Evolutionary conservation across 2,329 filamentous ascomycete species (phyloP).

Genomic region (Claviceps humidiphila): DNA sequence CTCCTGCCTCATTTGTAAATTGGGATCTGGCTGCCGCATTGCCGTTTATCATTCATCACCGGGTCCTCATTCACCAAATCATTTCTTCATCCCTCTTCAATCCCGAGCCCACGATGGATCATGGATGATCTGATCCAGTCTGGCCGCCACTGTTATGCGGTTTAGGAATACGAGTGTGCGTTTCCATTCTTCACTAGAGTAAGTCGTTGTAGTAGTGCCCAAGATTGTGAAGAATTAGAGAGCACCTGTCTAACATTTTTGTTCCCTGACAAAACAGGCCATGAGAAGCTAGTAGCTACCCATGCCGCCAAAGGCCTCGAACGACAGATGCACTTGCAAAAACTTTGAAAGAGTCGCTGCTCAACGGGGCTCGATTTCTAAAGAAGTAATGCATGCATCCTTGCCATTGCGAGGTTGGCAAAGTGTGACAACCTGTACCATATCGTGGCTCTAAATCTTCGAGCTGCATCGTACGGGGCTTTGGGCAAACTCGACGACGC

Average conservation of each 20-base stretch:
- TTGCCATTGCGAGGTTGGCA: conserved; percentile 23
- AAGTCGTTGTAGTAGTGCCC: conserved; percentile 4
- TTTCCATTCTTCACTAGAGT: conserved; percentile 25
- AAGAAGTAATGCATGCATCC: conserved; percentile 25
- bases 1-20: no score
- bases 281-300: conserved; percentile 23
- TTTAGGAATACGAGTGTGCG: conserved; percentile 21
- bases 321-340: conserved; percentile 11
- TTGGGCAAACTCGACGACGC: conserved; percentile 24
- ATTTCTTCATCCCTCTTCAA: conserved; percentile 5
- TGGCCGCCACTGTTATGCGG: conserved; percentile 21
- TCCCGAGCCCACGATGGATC: not conserved
- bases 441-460: conserved; percentile 27
- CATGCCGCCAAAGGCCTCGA: conserved; percentile 20
- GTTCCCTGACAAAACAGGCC: conserved; percentile 12
- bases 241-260: not conserved
- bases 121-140: conserved; percentile 13
- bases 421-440: conserved; percentile 26
- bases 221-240: not conserved
- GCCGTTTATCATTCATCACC: no score
- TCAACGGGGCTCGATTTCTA: conserved; percentile 23
- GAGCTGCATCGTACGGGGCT: conserved; percentile 27
- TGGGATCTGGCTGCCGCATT: no score
- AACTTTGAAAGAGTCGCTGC: conserved; percentile 21
- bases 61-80: not conserved